Evolutionary conservation across 2,329 filamentous ascomycete species (phyloP).

Genomic region (Fusarium pseudograminearum): DNA sequence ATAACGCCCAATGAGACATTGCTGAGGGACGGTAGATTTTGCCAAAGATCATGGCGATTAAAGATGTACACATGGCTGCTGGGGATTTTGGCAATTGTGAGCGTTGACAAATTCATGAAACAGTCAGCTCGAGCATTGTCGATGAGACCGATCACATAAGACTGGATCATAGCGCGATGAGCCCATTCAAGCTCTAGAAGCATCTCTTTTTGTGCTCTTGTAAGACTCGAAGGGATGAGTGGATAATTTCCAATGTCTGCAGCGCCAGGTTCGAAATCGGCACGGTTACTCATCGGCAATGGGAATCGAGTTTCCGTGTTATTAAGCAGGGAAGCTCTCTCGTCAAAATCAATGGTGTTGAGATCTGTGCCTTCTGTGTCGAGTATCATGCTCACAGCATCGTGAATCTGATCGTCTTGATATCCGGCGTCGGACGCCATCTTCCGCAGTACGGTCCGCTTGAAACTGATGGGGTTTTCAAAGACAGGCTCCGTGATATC

Average conservation of each 20-base stretch:
- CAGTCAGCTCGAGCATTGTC: conserved; percentile 63
- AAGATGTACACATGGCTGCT: conserved; percentile 69
- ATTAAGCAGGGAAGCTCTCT: conserved; percentile 38
- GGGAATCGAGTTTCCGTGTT: conserved; percentile 32
- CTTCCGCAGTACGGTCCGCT: conserved; percentile 50
- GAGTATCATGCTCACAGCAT: conserved; percentile 53
- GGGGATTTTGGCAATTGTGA: conserved; percentile 74
- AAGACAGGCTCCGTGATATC: conserved; percentile 42
- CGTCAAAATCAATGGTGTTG: conserved; percentile 51
- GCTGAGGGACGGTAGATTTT: conserved; percentile 64
- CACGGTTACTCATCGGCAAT: conserved; percentile 11
- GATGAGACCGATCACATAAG: conserved; percentile 73
- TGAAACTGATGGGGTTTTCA: conserved; percentile 47
- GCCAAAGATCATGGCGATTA: conserved; percentile 71
- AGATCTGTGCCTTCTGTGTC: conserved; percentile 52
- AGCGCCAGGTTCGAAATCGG: conserved; percentile 38
- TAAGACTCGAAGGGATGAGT: conserved; percentile 68
- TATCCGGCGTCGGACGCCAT: conserved; percentile 57
- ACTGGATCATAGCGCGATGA: conserved; percentile 75
- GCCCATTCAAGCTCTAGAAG: conserved; percentile 76
- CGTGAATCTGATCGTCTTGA: conserved; percentile 45
- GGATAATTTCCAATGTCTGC: conserved; percentile 47
- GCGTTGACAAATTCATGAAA: conserved; percentile 66
- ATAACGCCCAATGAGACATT: conserved; percentile 71
- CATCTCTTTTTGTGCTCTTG: conserved; percentile 74